These are phyloP conservation scores for Adenanthera pavonina DNA, from an alignment of 306 rosid species.

Conservation along the genomic window DNA sequence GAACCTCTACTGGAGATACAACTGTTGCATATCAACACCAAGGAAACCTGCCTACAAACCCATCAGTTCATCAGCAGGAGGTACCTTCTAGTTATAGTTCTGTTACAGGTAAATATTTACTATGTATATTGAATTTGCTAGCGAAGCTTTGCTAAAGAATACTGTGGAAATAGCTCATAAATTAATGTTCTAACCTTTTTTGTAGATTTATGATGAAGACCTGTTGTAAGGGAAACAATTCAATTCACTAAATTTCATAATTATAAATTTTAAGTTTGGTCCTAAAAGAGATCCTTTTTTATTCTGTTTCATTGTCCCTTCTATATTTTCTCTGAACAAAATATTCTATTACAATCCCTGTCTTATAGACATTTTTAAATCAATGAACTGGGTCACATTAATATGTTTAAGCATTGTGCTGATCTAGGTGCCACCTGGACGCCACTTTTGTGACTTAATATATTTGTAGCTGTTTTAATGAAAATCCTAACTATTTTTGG, in stretches of 20 bases:
- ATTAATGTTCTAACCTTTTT: conserved; percentile 41
- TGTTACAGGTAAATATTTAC: conserved; percentile 91
- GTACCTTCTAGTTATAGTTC: conserved; percentile 99
- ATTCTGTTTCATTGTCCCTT: conserved; percentile 7
- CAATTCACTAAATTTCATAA: neutral
- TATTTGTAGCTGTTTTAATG: neutral
- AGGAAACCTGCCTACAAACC: conserved; percentile 64
- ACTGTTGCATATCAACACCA: conserved; percentile 62
- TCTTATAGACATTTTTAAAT: conserved; percentile 16
- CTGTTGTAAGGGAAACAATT: conserved; percentile 5
- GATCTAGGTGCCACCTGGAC: conserved; percentile 5
- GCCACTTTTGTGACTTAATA: neutral
- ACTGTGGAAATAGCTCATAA: conserved; percentile 52
- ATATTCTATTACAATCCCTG: conserved; percentile 10
- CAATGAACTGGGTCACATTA: neutral
- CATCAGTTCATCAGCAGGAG: conserved; percentile 98
- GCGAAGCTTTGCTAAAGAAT: conserved; percentile 59
- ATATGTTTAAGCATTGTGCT: conserved; percentile 2
- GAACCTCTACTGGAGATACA: conserved; percentile 57
- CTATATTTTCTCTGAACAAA: conserved; percentile 3
- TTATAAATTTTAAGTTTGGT: conserved; percentile 25
- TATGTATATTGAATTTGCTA: conserved; percentile 58
- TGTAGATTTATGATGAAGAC: conserved; percentile 32
- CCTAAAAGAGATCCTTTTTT: conserved; percentile 22
- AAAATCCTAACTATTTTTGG: neutral